These are phyloP conservation scores for Lenwebbia sp. DNA, from an alignment of 345 rosid genomes.

Conservation along the genomic window DNA sequence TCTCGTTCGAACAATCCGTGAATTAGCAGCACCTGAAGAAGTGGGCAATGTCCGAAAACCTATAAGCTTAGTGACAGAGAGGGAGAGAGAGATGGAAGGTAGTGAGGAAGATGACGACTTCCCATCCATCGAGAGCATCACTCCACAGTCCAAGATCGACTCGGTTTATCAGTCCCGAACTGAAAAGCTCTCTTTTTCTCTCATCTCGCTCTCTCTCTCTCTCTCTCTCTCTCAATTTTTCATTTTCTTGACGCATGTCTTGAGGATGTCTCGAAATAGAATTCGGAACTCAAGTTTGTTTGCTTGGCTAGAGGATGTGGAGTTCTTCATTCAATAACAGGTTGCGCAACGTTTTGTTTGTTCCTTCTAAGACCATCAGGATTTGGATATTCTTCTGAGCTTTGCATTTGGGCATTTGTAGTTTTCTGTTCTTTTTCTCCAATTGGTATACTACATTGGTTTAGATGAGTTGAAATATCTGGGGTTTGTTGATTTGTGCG, in stretches of 20 bases:
- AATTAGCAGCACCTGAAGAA: not conserved
- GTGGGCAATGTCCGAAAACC: not conserved
- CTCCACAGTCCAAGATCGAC: constrained; percentile 82
- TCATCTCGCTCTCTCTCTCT: not conserved
- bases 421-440: not conserved
- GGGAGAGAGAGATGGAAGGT: constrained; percentile 48
- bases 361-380: too few relatives aligned
- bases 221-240: not conserved
- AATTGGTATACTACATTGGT: not conserved
- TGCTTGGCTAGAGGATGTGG: not conserved
- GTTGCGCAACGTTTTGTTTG: not conserved
- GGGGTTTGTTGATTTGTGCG: not conserved
- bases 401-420: not conserved
- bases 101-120: constrained; percentile 95
- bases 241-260: not conserved
- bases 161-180: constrained; percentile 72
- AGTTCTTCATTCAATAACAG: not conserved
- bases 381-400: too few relatives aligned
- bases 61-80: not conserved
- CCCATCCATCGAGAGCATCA: constrained; percentile 75
- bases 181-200: constrained; percentile 38
- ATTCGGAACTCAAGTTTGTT: not conserved
- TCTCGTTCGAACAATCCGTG: too few relatives aligned
- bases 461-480: not conserved
- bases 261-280: not conserved